A percentile compares a stretch with the other conserved stretches of the same genome.
These are phyloP conservation scores for Pseudomassariella vexata DNA, from an alignment of 2,329 filamentous ascomycete species.

Conservation along the genomic window DNA sequence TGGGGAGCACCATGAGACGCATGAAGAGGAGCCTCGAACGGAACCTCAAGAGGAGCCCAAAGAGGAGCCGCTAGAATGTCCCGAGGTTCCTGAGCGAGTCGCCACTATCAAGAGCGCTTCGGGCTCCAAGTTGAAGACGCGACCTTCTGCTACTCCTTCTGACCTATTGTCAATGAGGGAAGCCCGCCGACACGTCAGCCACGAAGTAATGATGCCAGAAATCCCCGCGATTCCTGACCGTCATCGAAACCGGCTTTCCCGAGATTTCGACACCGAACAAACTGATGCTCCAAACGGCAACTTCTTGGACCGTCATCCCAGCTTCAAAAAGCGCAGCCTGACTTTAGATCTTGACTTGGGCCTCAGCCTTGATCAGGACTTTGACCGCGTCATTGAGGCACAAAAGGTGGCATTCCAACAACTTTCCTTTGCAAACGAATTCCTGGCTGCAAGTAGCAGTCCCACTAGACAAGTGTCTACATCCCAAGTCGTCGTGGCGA, in stretches of 20 bases:
- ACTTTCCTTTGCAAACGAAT: conserved; percentile 16
- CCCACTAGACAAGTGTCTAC: conserved; percentile 42
- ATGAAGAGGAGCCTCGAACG: conserved; percentile 27
- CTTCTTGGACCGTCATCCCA: conserved; percentile 58
- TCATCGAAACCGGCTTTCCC: conserved; percentile 50
- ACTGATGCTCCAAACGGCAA: conserved; percentile 31
- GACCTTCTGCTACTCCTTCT: conserved; percentile 79
- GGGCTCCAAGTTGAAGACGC: conserved; percentile 81
- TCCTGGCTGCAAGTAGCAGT: conserved; percentile 18
- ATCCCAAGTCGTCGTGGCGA: conserved; percentile 9
- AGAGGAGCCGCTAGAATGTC: conserved; percentile 42
- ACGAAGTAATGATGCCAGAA: conserved; percentile 48
- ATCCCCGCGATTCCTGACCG: conserved; percentile 57
- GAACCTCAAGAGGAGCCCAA: conserved; percentile 2
- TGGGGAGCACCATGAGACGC: conserved; percentile 3
- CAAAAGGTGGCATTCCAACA: conserved; percentile 78
- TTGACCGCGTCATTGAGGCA: conserved; percentile 88
- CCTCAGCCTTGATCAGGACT: conserved; percentile 84
- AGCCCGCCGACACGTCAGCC: conserved; percentile 77
- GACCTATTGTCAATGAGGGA: conserved; percentile 83
- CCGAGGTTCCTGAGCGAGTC: conserved; percentile 69
- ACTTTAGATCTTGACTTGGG: conserved; percentile 77
- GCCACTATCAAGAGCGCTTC: conserved; percentile 82
- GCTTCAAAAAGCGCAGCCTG: conserved; percentile 76
- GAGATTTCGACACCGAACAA: conserved; percentile 36